phyloP scores from a whole-genome alignment of 2,329 filamentous ascomycete species.

The Paecilomyces formosus region DNA sequence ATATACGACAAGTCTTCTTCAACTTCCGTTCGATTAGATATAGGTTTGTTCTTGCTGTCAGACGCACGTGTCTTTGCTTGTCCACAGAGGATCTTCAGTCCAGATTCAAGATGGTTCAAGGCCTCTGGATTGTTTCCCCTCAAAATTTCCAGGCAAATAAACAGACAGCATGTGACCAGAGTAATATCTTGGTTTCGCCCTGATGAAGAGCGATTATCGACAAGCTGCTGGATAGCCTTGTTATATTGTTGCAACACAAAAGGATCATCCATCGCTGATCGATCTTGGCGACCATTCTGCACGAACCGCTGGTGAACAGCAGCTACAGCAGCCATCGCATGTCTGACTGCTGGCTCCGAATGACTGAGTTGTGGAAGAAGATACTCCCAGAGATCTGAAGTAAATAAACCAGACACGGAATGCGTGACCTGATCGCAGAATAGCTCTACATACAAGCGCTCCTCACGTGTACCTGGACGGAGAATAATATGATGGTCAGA shows the following conservation, averaged over 20 bases:
- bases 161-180: conserved; percentile 14
- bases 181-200: conserved; percentile 5
- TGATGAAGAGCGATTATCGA: conserved; percentile 14
- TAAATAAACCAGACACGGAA: conserved; percentile 38
- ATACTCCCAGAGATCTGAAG: conserved; percentile 19
- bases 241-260: conserved; percentile 44
- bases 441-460: conserved; percentile 32
- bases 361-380: conserved; percentile 41
- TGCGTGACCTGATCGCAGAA: conserved; percentile 35
- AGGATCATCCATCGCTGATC: conserved; percentile 9
- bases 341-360: conserved; percentile 40
- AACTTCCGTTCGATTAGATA: not conserved
- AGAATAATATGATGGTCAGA: conserved; percentile 12
- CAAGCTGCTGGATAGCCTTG: conserved; percentile 36
- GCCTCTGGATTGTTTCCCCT: conserved; percentile 9
- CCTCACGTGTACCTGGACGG: conserved; percentile 17
- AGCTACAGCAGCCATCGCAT: conserved; percentile 45
- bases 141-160: conserved; percentile 16
- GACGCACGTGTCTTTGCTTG: not conserved
- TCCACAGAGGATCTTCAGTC: conserved; percentile 11
- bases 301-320: conserved; percentile 36
- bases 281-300: not conserved
- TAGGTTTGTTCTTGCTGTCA: not conserved
- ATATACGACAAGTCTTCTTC: conserved; percentile 9
- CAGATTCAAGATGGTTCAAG: conserved; percentile 14